Conservation (phyloP, 192 early-diverging fungal genomes). For the Thamnidium elegans region DNA sequence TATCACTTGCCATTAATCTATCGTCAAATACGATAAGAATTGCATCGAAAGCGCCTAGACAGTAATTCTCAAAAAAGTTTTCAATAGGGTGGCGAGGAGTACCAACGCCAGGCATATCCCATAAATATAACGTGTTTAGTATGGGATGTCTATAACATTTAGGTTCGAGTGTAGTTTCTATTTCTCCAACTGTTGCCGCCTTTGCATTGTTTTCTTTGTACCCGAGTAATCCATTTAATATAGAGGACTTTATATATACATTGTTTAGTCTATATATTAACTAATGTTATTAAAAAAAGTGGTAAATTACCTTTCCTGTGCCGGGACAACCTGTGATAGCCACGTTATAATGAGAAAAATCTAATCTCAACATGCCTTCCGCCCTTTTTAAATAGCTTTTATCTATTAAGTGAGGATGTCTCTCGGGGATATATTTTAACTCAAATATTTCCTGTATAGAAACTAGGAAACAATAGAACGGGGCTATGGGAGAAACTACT, state of each 20-base stretch:
- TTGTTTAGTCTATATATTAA: neutral
- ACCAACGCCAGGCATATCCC: constrained; percentile 32
- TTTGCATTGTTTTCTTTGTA: constrained; percentile 14
- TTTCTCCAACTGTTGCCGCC: constrained; percentile 20
- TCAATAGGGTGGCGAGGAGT: constrained; percentile 14
- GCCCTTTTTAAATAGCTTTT: constrained; percentile 6
- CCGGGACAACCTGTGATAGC: constrained; percentile 25
- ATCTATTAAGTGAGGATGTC: neutral
- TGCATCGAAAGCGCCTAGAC: constrained; percentile 26
- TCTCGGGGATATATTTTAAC: neutral
- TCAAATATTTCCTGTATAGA: constrained; percentile 7
- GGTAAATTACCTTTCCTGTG: constrained; percentile 21
- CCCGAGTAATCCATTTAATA: constrained; percentile 30
- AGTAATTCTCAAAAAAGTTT: constrained; percentile 23
- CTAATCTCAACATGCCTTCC: constrained; percentile 9
- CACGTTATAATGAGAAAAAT: constrained; percentile 23
- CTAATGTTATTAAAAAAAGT: neutral
- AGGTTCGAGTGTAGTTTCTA: constrained; percentile 12
- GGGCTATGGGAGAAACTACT: constrained; percentile 22
- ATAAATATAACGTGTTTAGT: constrained; percentile 17
- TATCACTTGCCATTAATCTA: constrained; percentile 23
- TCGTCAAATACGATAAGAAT: constrained; percentile 23
- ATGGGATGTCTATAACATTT: constrained; percentile 19
- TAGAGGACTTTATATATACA: constrained; percentile 14
- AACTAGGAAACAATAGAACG: constrained; percentile 9